Evolutionary conservation across 164 flowering plant species (phyloP).

Genomic region (Aristolochia californica): DNA sequence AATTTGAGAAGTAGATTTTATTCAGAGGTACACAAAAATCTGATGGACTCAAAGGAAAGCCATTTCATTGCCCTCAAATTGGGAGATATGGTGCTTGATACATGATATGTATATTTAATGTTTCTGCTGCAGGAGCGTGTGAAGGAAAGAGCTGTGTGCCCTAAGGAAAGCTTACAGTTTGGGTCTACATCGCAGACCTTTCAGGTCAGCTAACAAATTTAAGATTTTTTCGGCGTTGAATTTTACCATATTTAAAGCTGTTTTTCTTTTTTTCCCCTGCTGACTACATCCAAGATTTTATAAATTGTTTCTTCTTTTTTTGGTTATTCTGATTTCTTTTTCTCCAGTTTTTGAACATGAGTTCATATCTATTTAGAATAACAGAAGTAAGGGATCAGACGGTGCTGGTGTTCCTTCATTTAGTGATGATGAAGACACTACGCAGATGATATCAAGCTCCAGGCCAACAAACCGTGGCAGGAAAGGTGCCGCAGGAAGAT

Average conservation of each 20-base stretch:
- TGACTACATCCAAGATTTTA: background rate
- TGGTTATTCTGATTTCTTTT: background rate
- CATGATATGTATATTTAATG: too few relatives aligned
- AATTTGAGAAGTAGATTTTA: too few relatives aligned
- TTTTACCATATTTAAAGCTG: background rate
- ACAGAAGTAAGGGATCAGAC: slow-evolving; percentile 38
- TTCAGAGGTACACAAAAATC: too few relatives aligned
- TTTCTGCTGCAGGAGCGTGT: slow-evolving; percentile 67
- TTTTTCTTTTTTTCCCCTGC: background rate
- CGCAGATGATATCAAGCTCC: slow-evolving; percentile 28
- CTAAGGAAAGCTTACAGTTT: slow-evolving; percentile 37
- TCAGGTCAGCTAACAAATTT: slow-evolving; percentile 29
- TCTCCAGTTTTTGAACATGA: too few relatives aligned
- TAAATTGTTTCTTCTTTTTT: background rate
- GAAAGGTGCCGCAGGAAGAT: slow-evolving; percentile 29
- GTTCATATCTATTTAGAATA: slow-evolving; percentile 31
- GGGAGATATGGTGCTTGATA: too few relatives aligned
- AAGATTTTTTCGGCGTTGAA: too few relatives aligned
- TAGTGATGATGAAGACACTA: slow-evolving; percentile 85
- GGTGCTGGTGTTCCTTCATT: slow-evolving; percentile 50
- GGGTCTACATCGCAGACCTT: slow-evolving; percentile 29
- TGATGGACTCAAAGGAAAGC: too few relatives aligned
- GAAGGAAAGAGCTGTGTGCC: slow-evolving; percentile 45
- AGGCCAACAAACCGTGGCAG: slow-evolving; percentile 45
- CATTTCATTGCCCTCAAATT: too few relatives aligned